Evolutionary conservation across 2,329 filamentous ascomycete species (phyloP).

Genomic region (Colletotrichum siamense): DNA sequence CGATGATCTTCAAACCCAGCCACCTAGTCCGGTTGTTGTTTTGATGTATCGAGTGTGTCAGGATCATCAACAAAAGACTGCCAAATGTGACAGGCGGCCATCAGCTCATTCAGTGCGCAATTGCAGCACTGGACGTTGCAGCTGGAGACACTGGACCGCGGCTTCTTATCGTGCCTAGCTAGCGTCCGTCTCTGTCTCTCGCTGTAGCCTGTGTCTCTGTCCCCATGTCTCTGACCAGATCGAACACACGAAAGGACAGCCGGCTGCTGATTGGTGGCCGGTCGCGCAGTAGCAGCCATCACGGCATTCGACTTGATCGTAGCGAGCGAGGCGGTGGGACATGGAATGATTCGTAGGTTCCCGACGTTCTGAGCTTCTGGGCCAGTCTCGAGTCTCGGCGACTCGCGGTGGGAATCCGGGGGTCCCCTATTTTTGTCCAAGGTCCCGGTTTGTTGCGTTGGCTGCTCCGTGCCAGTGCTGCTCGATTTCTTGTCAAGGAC

Average conservation of each 20-base stretch:
- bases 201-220: not conserved
- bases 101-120: not conserved
- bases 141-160: not conserved
- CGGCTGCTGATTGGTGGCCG: not conserved
- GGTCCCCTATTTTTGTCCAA: not conserved
- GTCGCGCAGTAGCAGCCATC: not conserved
- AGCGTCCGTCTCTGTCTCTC: not conserved
- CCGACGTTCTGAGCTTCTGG: not conserved
- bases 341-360: not conserved
- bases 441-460: not conserved
- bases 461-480: not conserved
- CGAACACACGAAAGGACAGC: not conserved
- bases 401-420: slow-evolving; percentile 6
- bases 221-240: not conserved
- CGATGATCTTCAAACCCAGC: slow-evolving; percentile 19
- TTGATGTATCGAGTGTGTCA: not conserved
- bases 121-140: slow-evolving; percentile 3
- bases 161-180: not conserved
- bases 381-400: not conserved
- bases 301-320: not conserved
- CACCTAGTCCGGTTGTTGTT: not conserved
- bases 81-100: not conserved
- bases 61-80: not conserved
- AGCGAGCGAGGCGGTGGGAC: not conserved
- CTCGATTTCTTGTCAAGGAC: not conserved